Base-by-base conservation (phyloP, 257 asterid species). In the Salvia miltiorrhiza region DNA sequence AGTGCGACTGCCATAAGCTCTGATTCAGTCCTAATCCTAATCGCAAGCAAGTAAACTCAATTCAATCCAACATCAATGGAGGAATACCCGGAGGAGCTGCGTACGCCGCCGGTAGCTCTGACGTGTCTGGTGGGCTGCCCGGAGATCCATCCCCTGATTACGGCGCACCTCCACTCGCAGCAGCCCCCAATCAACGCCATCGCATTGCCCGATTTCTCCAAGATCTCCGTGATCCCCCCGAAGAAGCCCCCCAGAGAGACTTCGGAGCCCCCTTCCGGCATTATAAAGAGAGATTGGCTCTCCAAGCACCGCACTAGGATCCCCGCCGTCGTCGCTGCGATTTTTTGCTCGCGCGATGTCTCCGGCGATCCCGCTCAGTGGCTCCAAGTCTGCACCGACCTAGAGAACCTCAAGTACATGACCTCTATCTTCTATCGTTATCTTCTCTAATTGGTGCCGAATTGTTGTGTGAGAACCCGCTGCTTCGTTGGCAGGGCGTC, bases 191-290 rank as follows among this genome's bases (percentile, higher is more conserved):
- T 91, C 28, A 88, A 93, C 54, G 73, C 97, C 32, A 87, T 93
- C 76, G 99, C 99, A 55, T 81, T 93, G 78, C 99, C 99, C 9
- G 96, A 90, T 87, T 86, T 90, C 88, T 87, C 99, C 7, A 91
- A 85, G 89, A 87, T 93, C 83, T 75, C 90, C 5, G 69, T 90
- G 17, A 85, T 93, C 62, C 80, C 96, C 33, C 72, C 75, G 0
- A 79, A 77, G 71, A 87, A 75, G 75, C 74, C 81, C 21, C 80
- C 81, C 0, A 74, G 82, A 43, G 97, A 93, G 4, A 75, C 12
- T 64, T 56, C 84, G 1, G 83, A 78, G 8, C 76, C 83, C 16
- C 78, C 80, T 2, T 62, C 69, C 45, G 99, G 99, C 24, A 87
- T 91, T 33, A 14, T 94, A 66, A 85, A 77, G 76, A 77, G 86